A percentile compares a stretch with the other conserved stretches of the same genome.
Conservation (phyloP, 768 basidiomycete genomes). For the Agaricus subrufescens region DNA sequence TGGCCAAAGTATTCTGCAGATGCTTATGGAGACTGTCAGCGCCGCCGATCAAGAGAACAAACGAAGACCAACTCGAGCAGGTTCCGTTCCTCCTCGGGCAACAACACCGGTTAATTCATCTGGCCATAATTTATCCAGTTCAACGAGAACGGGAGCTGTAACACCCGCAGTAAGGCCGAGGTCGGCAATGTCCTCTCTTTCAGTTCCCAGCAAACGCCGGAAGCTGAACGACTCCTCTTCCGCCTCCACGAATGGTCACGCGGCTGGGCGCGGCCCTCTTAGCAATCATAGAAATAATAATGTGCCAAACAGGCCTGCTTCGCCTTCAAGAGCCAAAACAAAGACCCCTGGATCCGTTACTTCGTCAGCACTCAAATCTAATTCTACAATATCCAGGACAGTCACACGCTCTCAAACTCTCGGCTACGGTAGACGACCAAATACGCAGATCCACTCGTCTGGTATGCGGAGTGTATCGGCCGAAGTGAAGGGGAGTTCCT, state of each 20-base stretch:
- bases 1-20: conserved; percentile 74
- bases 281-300: conserved; percentile 31
- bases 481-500: conserved; percentile 7
- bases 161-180: conserved; percentile 62
- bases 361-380: conserved; percentile 32
- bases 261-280: conserved; percentile 31
- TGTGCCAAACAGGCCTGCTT: conserved; percentile 17
- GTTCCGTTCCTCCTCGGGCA: conserved; percentile 57
- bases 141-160: conserved; percentile 32
- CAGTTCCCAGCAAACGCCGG: conserved; percentile 61
- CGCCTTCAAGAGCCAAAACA: conserved; percentile 48
- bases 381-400: conserved; percentile 29
- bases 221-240: conserved; percentile 39
- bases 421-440: conserved; percentile 50
- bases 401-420: conserved; percentile 50
- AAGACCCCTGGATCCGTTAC: conserved; percentile 26
- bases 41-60: conserved; percentile 81
- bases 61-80: conserved; percentile 46
- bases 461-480: conserved; percentile 13
- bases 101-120: conserved; percentile 47
- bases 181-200: conserved; percentile 40
- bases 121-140: conserved; percentile 34
- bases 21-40: conserved; percentile 69
- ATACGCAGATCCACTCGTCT: conserved; percentile 20
- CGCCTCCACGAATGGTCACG: conserved; percentile 15